Conservation (phyloP, 2,329 filamentous ascomycete genomes). For the Emmonsiellopsis sp. region DNA sequence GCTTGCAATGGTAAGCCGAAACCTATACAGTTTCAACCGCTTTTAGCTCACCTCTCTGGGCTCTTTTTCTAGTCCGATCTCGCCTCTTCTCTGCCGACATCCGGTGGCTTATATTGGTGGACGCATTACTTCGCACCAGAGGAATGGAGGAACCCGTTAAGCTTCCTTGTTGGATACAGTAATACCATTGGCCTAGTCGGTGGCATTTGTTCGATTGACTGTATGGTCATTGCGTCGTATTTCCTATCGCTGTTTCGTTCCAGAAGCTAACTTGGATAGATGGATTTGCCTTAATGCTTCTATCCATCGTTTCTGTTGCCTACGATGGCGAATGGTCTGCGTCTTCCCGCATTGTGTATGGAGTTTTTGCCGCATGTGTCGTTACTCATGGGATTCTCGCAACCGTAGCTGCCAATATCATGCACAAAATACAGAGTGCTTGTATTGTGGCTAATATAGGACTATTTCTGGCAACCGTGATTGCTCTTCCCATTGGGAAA, state of each 20-base stretch:
- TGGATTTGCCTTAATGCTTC: constrained; percentile 49
- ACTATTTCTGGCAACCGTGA: constrained; percentile 48
- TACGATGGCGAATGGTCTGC: constrained; percentile 49
- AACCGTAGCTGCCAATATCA: constrained; percentile 44
- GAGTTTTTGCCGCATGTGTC: constrained; percentile 47
- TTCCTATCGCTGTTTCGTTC: constrained; percentile 8
- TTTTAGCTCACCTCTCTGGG: not conserved
- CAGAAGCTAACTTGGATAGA: constrained; percentile 13
- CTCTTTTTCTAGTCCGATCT: constrained; percentile 34
- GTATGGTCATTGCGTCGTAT: constrained; percentile 16
- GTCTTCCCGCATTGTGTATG: constrained; percentile 49
- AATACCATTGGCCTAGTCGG: constrained; percentile 54
- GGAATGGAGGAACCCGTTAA: constrained; percentile 48
- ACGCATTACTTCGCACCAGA: constrained; percentile 51
- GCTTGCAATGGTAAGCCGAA: constrained; percentile 45
- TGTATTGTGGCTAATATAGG: constrained; percentile 49
- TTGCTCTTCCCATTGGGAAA: constrained; percentile 48
- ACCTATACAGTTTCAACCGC: constrained; percentile 11
- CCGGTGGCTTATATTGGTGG: constrained; percentile 52
- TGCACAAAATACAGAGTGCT: constrained; percentile 51
- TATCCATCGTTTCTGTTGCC: constrained; percentile 50
- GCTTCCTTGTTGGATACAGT: constrained; percentile 52
- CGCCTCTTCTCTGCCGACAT: constrained; percentile 49
- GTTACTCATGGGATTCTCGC: constrained; percentile 47
- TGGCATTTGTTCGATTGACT: constrained; percentile 55